Evolutionary conservation across 176 grass and related monocot genomes (phyloP).

Genomic region (Ampelocalamus luodianensis): DNA sequence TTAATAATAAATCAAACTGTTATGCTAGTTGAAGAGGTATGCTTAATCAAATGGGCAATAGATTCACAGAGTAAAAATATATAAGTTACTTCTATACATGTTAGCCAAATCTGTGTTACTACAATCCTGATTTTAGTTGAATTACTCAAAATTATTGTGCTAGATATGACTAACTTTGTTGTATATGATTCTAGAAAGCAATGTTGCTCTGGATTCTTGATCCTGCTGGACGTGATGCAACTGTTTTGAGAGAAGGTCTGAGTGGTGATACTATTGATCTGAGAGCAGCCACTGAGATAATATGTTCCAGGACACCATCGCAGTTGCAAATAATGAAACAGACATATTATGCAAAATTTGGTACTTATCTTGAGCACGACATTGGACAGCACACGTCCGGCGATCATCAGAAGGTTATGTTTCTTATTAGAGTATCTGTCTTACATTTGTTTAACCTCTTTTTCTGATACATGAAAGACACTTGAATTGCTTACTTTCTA

Average conservation of each 20-base stretch:
- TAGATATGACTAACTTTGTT: constrained; percentile 33
- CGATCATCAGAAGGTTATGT: constrained; percentile 88
- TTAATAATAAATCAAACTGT: constrained; percentile 25
- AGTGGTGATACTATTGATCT: constrained; percentile 66
- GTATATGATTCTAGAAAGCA: constrained; percentile 68
- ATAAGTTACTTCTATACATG: constrained; percentile 5
- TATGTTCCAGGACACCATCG: constrained; percentile 93
- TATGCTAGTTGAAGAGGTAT: background rate
- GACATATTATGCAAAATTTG: constrained; percentile 76
- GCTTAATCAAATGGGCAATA: constrained; percentile 2
- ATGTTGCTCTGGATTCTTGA: constrained; percentile 93
- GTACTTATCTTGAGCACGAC: constrained; percentile 83
- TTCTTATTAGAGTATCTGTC: constrained; percentile 19
- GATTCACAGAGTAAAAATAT: background rate
- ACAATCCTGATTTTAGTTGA: constrained; percentile 23
- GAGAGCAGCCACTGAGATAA: constrained; percentile 85
- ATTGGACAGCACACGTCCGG: constrained; percentile 61
- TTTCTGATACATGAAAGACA: constrained; percentile 1
- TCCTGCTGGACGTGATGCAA: constrained; percentile 93
- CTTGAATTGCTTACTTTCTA: constrained; percentile 29
- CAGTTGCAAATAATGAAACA: constrained; percentile 97
- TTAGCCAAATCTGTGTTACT: constrained; percentile 4
- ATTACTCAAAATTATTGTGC: constrained; percentile 29
- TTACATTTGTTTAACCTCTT: constrained; percentile 29
- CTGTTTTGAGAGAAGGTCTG: constrained; percentile 72